Percentiles rank a stretch among this genome's conserved stretches.
Conservation (phyloP, 1,139 yeast species). For the Candida sp. region DNA sequence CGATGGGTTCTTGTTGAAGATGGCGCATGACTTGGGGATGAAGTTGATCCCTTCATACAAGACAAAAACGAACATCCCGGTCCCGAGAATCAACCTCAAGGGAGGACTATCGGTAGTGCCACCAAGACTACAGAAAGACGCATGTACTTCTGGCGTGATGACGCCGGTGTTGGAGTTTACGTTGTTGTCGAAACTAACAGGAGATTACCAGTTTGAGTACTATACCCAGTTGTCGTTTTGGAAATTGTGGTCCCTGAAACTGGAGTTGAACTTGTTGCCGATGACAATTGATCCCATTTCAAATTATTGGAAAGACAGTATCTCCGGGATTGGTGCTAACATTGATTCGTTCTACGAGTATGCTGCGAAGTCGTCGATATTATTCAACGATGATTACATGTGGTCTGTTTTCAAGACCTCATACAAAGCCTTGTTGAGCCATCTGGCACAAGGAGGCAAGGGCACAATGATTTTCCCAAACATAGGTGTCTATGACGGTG, state of each 20-base stretch:
- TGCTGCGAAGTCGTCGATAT: conserved; percentile 74
- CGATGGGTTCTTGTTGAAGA: conserved; percentile 67
- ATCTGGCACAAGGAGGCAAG: conserved; percentile 47
- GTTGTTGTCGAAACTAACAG: conserved; percentile 71
- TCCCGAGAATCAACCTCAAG: conserved; percentile 70
- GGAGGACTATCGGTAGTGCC: conserved; percentile 54
- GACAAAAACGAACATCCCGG: conserved; percentile 65
- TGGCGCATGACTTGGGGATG: conserved; percentile 77
- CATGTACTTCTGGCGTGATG: conserved; percentile 88
- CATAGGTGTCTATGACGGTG: conserved; percentile 58
- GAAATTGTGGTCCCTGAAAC: conserved; percentile 72
- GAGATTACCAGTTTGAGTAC: conserved; percentile 71
- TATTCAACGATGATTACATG: conserved; percentile 71
- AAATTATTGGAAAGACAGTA: conserved; percentile 59
- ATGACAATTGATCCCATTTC: conserved; percentile 73
- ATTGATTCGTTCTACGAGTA: conserved; percentile 95
- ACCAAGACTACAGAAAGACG: conserved; percentile 53
- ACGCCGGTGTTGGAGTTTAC: conserved; percentile 84
- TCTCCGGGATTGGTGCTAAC: conserved; percentile 90
- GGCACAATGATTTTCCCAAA: conserved; percentile 65
- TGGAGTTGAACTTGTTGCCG: conserved; percentile 69
- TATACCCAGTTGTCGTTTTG: conserved; percentile 67
- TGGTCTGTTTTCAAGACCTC: conserved; percentile 63
- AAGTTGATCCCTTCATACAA: conserved; percentile 70
- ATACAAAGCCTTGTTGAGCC: conserved; percentile 58